Evolutionary conservation across 2,329 filamentous ascomycete genomes (phyloP), one percentile per base, ranked within the genome.

Genomic region (Xylariaceae sp.): DNA sequence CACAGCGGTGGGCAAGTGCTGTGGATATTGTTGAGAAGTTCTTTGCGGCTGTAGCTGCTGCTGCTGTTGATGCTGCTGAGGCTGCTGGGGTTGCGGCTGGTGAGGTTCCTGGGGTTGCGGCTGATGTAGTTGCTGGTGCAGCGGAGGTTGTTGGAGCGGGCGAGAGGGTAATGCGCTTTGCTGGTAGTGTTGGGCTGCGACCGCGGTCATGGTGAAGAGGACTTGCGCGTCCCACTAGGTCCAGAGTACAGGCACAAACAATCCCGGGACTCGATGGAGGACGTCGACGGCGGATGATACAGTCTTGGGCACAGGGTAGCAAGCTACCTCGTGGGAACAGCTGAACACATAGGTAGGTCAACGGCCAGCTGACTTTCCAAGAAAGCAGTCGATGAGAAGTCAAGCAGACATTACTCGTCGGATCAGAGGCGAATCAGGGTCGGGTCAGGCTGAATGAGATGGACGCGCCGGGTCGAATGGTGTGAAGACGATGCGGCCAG

Each of bases 151-250:
- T 61, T 66, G 59, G 48, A 4, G 49, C 34, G 23, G 23, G 34
- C 23, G 17, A n/a, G 15, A 23, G 17, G 15, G 15, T 10, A 66
- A 64, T 57, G 68, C 63, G 64, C 59, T 64, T 60, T 58, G 68
- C 18, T 54, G 51, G 37, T 62, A 45, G 18, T 60, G 62, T 30
- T 68, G 66, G 57, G 67, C 59, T 56, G 67, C 67, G 58, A 68
- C 63, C 39, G 67, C 67, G 37, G 69, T 71, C 69, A 70, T 69
- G 65, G 41, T 66, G 63, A 61, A 58, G 48, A 41, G 53, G 49
- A 17, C 51, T 45, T 39, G 58, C 30, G 55, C n/a, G 53, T 18
- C 18, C 49, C 34, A 49, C 23, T 30, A 30, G 23, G 23, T 30
- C 23, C 23, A 5, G 23, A 30, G 23, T 30, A 57, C 48, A 62